These are phyloP conservation scores for Rehmannia glutinosa DNA, from an alignment of 257 asterid genomes.

Conservation along the genomic window DNA sequence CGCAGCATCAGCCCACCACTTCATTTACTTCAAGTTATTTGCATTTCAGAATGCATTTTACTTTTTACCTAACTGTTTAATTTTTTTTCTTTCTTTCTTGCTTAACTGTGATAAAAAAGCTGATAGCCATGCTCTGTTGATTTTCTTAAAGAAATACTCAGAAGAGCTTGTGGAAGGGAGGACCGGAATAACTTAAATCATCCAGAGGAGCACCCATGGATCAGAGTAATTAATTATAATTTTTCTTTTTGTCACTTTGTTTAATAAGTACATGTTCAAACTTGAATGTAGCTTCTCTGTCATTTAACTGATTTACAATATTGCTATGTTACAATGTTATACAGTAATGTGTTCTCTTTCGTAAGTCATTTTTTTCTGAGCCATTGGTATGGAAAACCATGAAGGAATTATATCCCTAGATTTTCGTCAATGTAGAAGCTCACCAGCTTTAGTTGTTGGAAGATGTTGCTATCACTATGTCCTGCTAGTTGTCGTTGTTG, in stretches of 20 bases:
- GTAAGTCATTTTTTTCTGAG: neutral
- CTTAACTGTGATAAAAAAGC: neutral
- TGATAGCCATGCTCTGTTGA: neutral
- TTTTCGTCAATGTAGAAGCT: neutral
- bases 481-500: neutral
- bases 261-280: constrained; percentile 1
- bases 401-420: neutral
- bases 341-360: neutral
- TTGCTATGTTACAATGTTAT: neutral
- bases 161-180: constrained; percentile 25
- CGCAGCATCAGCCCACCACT: neutral
- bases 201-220: constrained; percentile 46
- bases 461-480: neutral
- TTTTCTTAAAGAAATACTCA: constrained; percentile 17
- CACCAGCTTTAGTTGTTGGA: neutral
- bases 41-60: neutral
- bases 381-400: neutral
- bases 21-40: neutral
- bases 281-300: neutral
- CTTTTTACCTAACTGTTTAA: neutral
- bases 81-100: neutral
- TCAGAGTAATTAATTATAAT: constrained; percentile 44
- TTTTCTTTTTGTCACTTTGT: neutral
- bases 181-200: constrained; percentile 6
- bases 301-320: neutral